A percentile compares a stretch with the other conserved stretches of the same genome.
Conservation (phyloP, 306 rosid genomes). For the Vigna reflexopilosa region DNA sequence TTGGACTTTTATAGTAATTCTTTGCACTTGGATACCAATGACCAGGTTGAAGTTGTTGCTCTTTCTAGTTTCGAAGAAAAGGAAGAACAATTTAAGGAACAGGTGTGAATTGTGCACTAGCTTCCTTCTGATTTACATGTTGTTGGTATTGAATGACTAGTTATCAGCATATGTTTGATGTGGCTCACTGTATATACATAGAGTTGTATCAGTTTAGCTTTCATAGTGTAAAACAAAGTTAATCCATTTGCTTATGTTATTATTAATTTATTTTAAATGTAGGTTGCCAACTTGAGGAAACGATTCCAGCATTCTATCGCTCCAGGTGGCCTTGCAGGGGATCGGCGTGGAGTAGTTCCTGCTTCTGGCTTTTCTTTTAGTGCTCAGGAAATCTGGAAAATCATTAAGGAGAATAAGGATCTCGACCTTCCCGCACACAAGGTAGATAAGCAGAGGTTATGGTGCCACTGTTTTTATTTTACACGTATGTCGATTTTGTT, state of each 20-base stretch:
- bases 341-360: constrained; percentile 90
- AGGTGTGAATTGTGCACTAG: constrained; percentile 55
- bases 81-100: constrained; percentile 88
- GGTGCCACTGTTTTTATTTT: constrained; percentile 34
- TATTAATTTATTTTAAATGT: constrained; percentile 36
- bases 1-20: constrained; percentile 30
- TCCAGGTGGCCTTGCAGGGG: constrained; percentile 96
- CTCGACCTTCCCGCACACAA: constrained; percentile 97
- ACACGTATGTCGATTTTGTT: constrained; percentile 30
- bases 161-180: constrained; percentile 1
- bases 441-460: constrained; percentile 50
- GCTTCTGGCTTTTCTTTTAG: constrained; percentile 95
- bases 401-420: constrained; percentile 91
- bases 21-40: constrained; percentile 45
- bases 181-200: not conserved
- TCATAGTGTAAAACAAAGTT: not conserved
- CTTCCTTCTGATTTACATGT: constrained; percentile 31
- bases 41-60: constrained; percentile 90
- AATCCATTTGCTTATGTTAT: constrained; percentile 2
- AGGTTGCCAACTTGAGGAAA: constrained; percentile 84
- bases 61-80: constrained; percentile 93
- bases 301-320: constrained; percentile 82
- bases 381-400: constrained; percentile 87
- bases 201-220: constrained; percentile 22
- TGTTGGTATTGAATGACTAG: constrained; percentile 20